Evolutionary conservation across 257 asterid species (phyloP), one percentile per base, ranked within the genome.

Genomic region (Voacanga thouarsii): DNA sequence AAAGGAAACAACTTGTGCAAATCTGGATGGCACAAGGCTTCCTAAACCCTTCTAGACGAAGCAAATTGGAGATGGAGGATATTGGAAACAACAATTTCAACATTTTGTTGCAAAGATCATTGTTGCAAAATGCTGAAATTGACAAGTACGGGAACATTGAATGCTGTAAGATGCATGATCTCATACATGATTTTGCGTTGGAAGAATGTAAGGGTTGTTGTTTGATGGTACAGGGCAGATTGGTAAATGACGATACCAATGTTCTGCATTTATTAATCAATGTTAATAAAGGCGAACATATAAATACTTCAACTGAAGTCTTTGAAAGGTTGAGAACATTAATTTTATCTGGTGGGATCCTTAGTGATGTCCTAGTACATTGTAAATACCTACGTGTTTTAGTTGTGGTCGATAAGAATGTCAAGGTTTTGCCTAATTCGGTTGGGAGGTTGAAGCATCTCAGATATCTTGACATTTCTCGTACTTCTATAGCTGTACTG

Each of bases 391-490:
- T 49, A 9, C 37, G 78, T 30, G 79, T 76, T 30, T 71, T 84
- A 72, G 53, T 78, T 51, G 26, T 78, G 21, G 39, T 44, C 3
- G 51, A 3, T 16, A 5, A 4, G 14, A 49, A 12, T 49, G 55
- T 49, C 3, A 14, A 19, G 0, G 77, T 66, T 12, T 51, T 81
- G 43, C 79, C 85, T 0, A 63, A 11, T 37, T 72, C 68, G 43
- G 50, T 84, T 0, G 59, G 77, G 15, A 72, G 7, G 72, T 51
- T 84, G 51, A 81, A 37, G 59, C 61, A 30, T 47, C 75, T 81
- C 11, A 78, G 84, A 44, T 72, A 71, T 66, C 81, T 84, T 49
- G 85, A 81, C 70, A 66, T 84, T 66, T 71, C 80, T 0, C 0
- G 26, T 15, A 78, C 83, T 26, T 0, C 0, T 0, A 76, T 81